Evolutionary conservation across 805 yeast species (phyloP).

Genomic region (Wickerhamiella spandovensis): DNA sequence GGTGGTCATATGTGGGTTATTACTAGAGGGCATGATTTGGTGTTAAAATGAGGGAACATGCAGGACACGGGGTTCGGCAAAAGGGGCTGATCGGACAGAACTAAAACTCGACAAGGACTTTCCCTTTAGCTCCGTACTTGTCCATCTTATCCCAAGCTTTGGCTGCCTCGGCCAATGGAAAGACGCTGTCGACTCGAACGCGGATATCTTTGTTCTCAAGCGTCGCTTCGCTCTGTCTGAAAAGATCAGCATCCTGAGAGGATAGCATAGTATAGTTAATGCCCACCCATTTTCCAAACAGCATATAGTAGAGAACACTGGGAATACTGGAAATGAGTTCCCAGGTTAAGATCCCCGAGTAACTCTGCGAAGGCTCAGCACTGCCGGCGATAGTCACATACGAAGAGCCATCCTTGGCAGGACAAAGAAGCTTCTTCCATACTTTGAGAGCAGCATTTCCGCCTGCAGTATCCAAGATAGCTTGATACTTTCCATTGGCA

Average conservation of each 20-base stretch:
- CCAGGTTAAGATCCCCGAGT: constrained; percentile 1
- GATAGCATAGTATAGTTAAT: constrained; percentile 18
- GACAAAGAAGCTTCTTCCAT: constrained; percentile 33
- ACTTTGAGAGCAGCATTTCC: constrained; percentile 35
- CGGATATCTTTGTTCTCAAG: constrained; percentile 30
- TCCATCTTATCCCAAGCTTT: constrained; percentile 38
- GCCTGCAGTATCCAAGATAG: constrained; percentile 56
- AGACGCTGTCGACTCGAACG: constrained; percentile 41
- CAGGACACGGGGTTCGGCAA: no score
- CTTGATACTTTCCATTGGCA: constrained; percentile 25
- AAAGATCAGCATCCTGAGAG: not conserved
- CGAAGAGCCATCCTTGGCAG: constrained; percentile 33
- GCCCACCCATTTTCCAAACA: constrained; percentile 22
- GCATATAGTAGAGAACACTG: constrained; percentile 15
- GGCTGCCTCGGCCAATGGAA: constrained; percentile 36
- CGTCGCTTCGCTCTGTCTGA: constrained; percentile 21
- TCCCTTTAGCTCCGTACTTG: constrained; percentile 47
- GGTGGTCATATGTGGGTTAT: no score
- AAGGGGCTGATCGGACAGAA: no score
- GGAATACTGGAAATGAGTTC: constrained; percentile 10
- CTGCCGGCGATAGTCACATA: constrained; percentile 51
- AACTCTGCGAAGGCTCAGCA: constrained; percentile 10
- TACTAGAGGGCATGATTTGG: no score
- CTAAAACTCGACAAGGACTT: constrained; percentile 34
- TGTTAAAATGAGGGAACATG: no score